Conservation (phyloP, 2,329 filamentous ascomycete genomes). For the Onygena corvina region DNA sequence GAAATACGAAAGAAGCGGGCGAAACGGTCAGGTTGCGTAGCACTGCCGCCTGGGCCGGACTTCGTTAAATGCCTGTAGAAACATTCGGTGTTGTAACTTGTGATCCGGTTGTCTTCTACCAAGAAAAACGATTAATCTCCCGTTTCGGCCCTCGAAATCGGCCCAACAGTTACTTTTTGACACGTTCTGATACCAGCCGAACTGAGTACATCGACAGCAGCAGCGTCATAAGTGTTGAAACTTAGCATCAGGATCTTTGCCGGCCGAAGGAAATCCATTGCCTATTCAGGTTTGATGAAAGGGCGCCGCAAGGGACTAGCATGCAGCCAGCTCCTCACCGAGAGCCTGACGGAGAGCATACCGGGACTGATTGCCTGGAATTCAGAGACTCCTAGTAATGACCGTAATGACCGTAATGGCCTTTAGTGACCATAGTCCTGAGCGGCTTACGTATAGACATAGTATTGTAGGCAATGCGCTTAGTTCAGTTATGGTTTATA, state of each 20-base stretch:
- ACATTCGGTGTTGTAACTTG: neutral
- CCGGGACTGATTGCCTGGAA: too few relatives aligned
- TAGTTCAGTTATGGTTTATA: too few relatives aligned
- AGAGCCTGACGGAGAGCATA: too few relatives aligned
- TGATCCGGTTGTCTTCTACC: constrained; percentile 2
- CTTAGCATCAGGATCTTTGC: too few relatives aligned
- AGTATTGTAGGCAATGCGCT: too few relatives aligned
- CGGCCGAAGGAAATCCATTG: neutral
- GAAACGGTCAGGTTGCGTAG: neutral
- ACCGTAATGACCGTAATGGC: too few relatives aligned
- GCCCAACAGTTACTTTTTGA: constrained; percentile 21
- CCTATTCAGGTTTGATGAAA: too few relatives aligned
- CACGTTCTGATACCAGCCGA: constrained; percentile 36
- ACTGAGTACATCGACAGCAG: constrained; percentile 22
- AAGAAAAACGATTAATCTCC: constrained; percentile 1
- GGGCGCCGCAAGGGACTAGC: too few relatives aligned
- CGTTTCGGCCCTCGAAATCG: neutral
- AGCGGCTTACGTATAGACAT: too few relatives aligned
- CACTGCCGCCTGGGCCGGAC: constrained; percentile 11
- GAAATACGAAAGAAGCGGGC: constrained; percentile 6
- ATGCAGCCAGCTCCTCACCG: too few relatives aligned
- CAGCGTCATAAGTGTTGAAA: neutral
- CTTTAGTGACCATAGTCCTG: too few relatives aligned
- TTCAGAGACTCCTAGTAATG: too few relatives aligned
- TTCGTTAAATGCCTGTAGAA: constrained; percentile 24